These are phyloP conservation scores for Pseudozyma hubeiensis DNA, from an alignment of 1,284 basidiomycete species.

Conservation along the genomic window DNA sequence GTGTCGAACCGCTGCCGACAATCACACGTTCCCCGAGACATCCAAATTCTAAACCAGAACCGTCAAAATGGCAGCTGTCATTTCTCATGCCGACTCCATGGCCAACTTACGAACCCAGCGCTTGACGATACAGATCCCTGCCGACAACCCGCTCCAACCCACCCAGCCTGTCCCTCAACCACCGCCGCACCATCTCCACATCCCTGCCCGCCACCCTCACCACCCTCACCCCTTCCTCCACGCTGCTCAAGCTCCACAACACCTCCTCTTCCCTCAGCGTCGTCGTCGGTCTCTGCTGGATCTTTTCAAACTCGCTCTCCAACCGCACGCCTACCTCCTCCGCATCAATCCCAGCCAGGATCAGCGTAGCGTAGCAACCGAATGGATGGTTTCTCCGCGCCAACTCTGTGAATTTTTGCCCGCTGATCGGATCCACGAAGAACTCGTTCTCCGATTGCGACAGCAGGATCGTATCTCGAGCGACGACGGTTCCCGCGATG, in stretches of 20 bases:
- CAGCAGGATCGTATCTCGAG: constrained; percentile 81
- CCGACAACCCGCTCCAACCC: constrained; percentile 71
- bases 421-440: background rate
- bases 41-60: too few relatives aligned
- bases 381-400: constrained; percentile 78
- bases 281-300: constrained; percentile 75
- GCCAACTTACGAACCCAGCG: constrained; percentile 21
- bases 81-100: too few relatives aligned
- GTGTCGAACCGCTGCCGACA: too few relatives aligned
- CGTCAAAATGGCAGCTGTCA: too few relatives aligned
- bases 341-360: constrained; percentile 78
- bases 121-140: constrained; percentile 54
- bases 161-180: constrained; percentile 75
- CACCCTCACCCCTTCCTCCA: constrained; percentile 71
- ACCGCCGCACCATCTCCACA: constrained; percentile 78
- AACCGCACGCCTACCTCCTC: constrained; percentile 72
- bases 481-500: constrained; percentile 75
- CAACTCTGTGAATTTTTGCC: constrained; percentile 67
- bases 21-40: too few relatives aligned
- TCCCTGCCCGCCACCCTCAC: constrained; percentile 79
- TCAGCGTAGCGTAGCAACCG: constrained; percentile 83
- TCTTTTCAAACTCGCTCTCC: constrained; percentile 72
- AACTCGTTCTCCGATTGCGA: constrained; percentile 71
- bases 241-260: constrained; percentile 80
- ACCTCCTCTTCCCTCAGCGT: constrained; percentile 71